Conservation (phyloP, 1,139 yeast species). For the Candida tropicalis region DNA sequence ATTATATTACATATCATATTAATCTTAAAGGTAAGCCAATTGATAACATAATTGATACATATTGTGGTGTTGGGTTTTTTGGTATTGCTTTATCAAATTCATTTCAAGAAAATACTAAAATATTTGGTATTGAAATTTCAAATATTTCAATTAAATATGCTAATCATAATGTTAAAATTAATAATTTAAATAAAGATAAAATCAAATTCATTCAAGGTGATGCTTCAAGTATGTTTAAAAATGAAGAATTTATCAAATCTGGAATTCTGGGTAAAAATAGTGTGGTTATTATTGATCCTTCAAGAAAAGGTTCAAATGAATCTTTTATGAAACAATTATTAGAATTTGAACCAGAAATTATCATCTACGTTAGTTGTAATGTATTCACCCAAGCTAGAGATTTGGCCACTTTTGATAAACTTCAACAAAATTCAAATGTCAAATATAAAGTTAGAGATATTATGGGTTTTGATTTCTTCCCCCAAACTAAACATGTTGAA, state of each 20-base stretch:
- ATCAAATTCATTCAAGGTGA: conserved; percentile 41
- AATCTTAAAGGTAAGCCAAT: conserved; percentile 12
- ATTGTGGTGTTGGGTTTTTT: conserved; percentile 52
- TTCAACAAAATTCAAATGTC: conserved; percentile 21
- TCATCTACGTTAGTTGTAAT: conserved; percentile 48
- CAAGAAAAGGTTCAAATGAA: conserved; percentile 44
- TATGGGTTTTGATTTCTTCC: conserved; percentile 50
- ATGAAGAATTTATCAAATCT: conserved; percentile 26
- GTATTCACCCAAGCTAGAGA: conserved; percentile 53
- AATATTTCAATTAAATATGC: conserved; percentile 38
- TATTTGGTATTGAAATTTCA: conserved; percentile 48
- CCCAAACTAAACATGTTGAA: conserved; percentile 53
- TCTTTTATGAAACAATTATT: conserved; percentile 38
- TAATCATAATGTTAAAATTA: conserved; percentile 40
- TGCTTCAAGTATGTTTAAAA: conserved; percentile 37
- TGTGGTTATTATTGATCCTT: conserved; percentile 49
- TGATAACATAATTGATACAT: conserved; percentile 44
- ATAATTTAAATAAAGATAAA: conserved; percentile 34
- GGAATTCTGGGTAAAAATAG: conserved; percentile 34
- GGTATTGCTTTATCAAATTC: conserved; percentile 39
- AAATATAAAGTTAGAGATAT: conserved; percentile 35
- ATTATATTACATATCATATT: conserved; percentile 32
- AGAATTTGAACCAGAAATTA: conserved; percentile 38
- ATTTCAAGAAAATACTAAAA: conserved; percentile 32
- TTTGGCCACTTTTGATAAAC: conserved; percentile 28